Base-by-base conservation (phyloP, 208 protist species). In the Leishmania tarentolae region DNA sequence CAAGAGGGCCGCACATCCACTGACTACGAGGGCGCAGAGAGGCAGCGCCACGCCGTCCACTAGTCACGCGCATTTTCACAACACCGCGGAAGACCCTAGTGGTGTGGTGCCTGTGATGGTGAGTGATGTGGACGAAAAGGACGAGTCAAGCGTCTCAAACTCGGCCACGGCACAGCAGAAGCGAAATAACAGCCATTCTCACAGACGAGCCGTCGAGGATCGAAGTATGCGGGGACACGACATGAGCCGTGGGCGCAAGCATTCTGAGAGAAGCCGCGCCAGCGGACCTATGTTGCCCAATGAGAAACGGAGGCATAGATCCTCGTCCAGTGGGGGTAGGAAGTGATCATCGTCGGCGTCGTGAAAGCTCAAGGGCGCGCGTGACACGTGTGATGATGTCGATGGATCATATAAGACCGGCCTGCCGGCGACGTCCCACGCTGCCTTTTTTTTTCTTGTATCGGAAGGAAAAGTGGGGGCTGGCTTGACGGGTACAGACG, bases 381-480 rank as follows among this genome's bases (percentile, higher is more conserved):
- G 75, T 7, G 74, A 75, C 47, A 74, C 81, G 47, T 91, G 87
- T 84, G 86, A 87, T 77, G 87, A 88, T 74, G 87, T 90, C 21
- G 87, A 88, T 50, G 8, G 13, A 35, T 73, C 69, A 73, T 53
- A 3, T 8, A 68, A 68, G 31, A 40, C 31, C 15, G 61, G 31
- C 61, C 61, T 68, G 57, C 57, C 28, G 28, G 24, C 57, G 57
- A 63, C 57, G 1, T 68, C 21, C 31, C 13, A 40, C 31, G 61
- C 28, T 68, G 15, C 31, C 31, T 3, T 68, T 68, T 68, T 65
- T 31, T 24, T 68, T 24, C 40, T 37, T 21, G 3, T 8, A 35
- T 15, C 61, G 31, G 31, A 11, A 31, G 31, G 31, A 40, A 68
- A 63, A 31, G 57, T 24, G 31, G 69, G 42, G 42, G 52, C 15